Percentiles rank a stretch among this genome's conserved stretches.
Conservation (phyloP, 345 rosid species). For the Boechera divaricarpa region DNA sequence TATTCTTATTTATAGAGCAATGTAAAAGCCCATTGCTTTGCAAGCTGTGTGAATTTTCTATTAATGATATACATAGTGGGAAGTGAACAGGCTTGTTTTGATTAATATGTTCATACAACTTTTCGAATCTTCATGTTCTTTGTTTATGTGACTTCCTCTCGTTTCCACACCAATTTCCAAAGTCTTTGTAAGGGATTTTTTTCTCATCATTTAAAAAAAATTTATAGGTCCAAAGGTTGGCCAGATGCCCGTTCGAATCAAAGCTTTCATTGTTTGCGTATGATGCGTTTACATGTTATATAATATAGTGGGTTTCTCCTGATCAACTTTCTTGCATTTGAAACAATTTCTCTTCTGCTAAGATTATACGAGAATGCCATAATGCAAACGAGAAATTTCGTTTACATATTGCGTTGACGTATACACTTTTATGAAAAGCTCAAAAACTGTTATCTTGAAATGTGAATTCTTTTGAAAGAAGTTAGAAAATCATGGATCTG, state of each 20-base stretch:
- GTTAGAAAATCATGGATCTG: background rate
- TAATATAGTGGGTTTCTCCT: background rate
- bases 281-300: background rate
- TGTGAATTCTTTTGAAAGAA: too few relatives aligned
- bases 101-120: constrained; percentile 36
- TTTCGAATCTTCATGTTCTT: constrained; percentile 11
- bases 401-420: background rate
- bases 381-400: background rate
- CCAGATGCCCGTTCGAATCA: background rate
- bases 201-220: background rate
- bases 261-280: background rate
- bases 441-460: too few relatives aligned
- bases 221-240: background rate
- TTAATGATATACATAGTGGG: constrained; percentile 22
- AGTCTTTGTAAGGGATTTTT: background rate
- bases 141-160: constrained; percentile 3
- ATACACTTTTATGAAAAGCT: background rate
- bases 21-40: constrained; percentile 40
- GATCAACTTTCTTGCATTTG: background rate
- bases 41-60: constrained; percentile 30
- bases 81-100: constrained; percentile 26
- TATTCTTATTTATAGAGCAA: constrained; percentile 36
- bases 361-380: too few relatives aligned
- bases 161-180: background rate
- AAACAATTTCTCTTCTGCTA: too few relatives aligned